A percentile compares a stretch with the other conserved stretches of the same genome.
These are phyloP conservation scores for Aspergillus aculeatinus DNA, from an alignment of 2,329 filamentous ascomycete genomes.

Conservation along the genomic window DNA sequence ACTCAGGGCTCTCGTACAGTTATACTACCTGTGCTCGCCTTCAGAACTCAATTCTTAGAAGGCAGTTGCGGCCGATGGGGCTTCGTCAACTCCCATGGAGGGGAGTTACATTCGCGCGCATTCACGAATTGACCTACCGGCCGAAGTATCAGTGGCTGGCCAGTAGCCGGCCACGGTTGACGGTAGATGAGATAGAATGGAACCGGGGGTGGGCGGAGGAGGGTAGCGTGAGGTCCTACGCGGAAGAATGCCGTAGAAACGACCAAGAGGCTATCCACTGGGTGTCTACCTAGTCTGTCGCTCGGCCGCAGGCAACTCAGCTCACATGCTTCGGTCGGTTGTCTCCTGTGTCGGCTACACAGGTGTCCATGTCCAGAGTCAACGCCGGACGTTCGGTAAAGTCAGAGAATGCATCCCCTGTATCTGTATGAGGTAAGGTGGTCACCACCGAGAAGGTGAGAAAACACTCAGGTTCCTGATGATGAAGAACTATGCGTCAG, in stretches of 20 bases:
- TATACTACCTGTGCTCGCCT: background rate
- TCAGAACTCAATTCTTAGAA: background rate
- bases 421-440: too few species aligned
- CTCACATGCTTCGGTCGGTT: background rate
- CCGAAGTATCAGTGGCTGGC: background rate
- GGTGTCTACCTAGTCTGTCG: background rate
- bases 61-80: background rate
- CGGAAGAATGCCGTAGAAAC: background rate
- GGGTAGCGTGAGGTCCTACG: too few species aligned
- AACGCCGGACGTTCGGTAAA: too few species aligned
- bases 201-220: background rate
- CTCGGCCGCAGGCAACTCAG: background rate
- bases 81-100: background rate
- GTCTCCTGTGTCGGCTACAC: too few species aligned
- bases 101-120: background rate
- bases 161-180: background rate
- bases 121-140: background rate
- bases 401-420: too few species aligned
- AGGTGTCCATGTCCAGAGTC: too few species aligned
- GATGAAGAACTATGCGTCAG: constrained; percentile 15
- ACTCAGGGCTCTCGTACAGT: background rate
- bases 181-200: background rate
- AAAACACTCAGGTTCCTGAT: constrained; percentile 7
- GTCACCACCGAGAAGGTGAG: too few species aligned
- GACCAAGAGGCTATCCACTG: background rate